These are phyloP conservation scores for Lantana camara DNA, from an alignment of 257 asterid genomes.

Conservation along the genomic window DNA sequence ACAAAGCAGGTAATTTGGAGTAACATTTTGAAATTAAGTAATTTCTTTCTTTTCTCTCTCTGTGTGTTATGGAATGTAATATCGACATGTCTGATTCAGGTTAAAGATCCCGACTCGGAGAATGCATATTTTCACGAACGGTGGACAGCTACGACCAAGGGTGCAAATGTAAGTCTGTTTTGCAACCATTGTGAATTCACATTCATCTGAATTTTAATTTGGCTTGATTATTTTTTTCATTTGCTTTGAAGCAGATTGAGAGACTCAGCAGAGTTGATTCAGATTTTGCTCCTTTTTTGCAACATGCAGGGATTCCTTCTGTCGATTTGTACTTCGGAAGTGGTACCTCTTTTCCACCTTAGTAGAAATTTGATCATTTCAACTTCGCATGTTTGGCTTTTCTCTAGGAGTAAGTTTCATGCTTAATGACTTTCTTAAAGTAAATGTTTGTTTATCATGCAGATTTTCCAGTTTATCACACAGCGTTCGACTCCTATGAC, in stretches of 20 bases:
- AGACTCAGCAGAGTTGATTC: constrained; percentile 91
- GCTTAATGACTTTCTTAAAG: constrained; percentile 21
- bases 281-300: constrained; percentile 89
- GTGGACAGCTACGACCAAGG: constrained; percentile 54
- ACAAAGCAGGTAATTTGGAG: constrained; percentile 64
- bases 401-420: constrained; percentile 6
- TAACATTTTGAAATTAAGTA: constrained; percentile 8
- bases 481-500: constrained; percentile 86
- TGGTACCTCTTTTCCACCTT: constrained; percentile 44
- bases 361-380: constrained; percentile 1
- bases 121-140: constrained; percentile 46
- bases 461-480: constrained; percentile 95
- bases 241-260: constrained; percentile 50
- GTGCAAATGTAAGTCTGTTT: constrained; percentile 51
- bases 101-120: constrained; percentile 80
- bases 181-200: not conserved
- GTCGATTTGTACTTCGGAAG: constrained; percentile 82
- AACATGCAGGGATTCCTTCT: constrained; percentile 86
- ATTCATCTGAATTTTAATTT: no score
- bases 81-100: constrained; percentile 48
- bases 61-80: constrained; percentile 13
- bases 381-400: not conserved
- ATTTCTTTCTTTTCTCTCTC: not conserved
- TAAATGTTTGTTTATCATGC: constrained; percentile 32
- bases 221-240: constrained; percentile 9